A percentile compares a stretch with the other conserved stretches of the same genome.
phyloP scores from a whole-genome alignment of 768 basidiomycete genomes.

The Amanita rubescens region DNA sequence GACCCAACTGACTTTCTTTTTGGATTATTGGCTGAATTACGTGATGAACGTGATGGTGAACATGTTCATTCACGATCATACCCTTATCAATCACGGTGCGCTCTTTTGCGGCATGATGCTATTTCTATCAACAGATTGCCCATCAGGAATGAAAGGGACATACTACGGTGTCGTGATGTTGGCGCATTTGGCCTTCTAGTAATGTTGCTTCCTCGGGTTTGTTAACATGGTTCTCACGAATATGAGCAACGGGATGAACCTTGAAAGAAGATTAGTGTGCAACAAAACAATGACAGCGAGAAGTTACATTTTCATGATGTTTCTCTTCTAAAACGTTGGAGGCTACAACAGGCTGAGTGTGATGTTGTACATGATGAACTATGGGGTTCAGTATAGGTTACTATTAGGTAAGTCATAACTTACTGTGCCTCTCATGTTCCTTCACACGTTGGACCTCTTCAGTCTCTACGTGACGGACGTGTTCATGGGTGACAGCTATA shows the following conservation, averaged over 20 bases:
- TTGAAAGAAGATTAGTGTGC: no score
- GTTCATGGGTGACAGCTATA: constrained; percentile 23
- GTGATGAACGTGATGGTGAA: constrained; percentile 31
- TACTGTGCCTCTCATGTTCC: constrained; percentile 28
- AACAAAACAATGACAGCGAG: no score
- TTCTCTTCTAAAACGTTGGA: constrained; percentile 20
- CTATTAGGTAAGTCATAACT: constrained; percentile 9
- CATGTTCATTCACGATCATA: constrained; percentile 21
- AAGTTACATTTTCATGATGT: no score
- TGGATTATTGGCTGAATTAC: constrained; percentile 31
- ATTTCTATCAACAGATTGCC: neutral
- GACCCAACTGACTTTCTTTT: constrained; percentile 26
- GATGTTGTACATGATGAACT: constrained; percentile 34
- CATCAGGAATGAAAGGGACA: neutral
- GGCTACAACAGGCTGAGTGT: constrained; percentile 26
- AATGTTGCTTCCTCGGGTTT: constrained; percentile 20
- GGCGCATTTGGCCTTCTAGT: constrained; percentile 21
- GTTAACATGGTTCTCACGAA: constrained; percentile 23
- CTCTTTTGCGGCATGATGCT: constrained; percentile 21
- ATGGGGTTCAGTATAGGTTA: neutral
- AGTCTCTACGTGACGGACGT: no score
- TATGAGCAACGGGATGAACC: constrained; percentile 20
- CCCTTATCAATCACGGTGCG: constrained; percentile 26
- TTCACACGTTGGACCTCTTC: constrained; percentile 25
- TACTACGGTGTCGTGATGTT: constrained; percentile 22